These are phyloP conservation scores for Chalciporus chontae DNA, from an alignment of 768 basidiomycete genomes.

Conservation along the genomic window DNA sequence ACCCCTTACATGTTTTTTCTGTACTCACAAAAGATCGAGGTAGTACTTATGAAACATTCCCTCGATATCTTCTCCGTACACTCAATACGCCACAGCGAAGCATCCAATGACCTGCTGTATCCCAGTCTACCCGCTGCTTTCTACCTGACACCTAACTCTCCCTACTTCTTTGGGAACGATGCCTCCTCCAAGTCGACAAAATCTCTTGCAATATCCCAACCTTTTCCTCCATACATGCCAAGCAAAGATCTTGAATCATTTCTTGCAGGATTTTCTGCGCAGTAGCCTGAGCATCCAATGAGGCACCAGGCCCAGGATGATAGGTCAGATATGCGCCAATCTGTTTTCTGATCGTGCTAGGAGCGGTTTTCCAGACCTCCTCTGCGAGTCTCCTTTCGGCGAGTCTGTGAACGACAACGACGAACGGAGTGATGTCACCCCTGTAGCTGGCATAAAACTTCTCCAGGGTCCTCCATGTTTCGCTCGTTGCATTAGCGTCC, in stretches of 20 bases:
- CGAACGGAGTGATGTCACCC: conserved; percentile 13
- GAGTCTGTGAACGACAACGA: conserved; percentile 15
- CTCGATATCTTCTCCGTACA: conserved; percentile 3
- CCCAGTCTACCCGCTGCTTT: not conserved
- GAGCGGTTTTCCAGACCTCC: conserved; percentile 9
- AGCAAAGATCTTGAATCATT: conserved; percentile 10
- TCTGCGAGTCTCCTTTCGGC: conserved; percentile 8
- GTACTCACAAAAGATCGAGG: conserved; percentile 6
- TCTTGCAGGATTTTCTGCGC: conserved; percentile 12
- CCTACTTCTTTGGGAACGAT: conserved; percentile 14
- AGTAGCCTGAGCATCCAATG: conserved; percentile 2
- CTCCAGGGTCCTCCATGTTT: conserved; percentile 14
- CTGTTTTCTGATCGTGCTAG: conserved; percentile 7
- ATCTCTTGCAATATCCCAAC: conserved; percentile 15
- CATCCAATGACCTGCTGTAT: too few species aligned
- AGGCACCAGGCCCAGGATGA: conserved; percentile 10
- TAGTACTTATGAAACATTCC: conserved; percentile 6
- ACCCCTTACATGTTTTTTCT: conserved; percentile 17
- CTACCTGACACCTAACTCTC: not conserved
- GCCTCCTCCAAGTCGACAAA: conserved; percentile 16
- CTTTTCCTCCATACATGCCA: conserved; percentile 15
- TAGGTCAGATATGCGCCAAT: conserved; percentile 9
- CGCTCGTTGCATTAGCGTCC: not conserved
- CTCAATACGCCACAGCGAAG: not conserved
- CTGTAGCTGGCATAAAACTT: conserved; percentile 12